Percentiles rank a stretch among this genome's conserved stretches.
Conservation (phyloP, 2,329 filamentous ascomycete species). For the Erysiphe pisi region DNA sequence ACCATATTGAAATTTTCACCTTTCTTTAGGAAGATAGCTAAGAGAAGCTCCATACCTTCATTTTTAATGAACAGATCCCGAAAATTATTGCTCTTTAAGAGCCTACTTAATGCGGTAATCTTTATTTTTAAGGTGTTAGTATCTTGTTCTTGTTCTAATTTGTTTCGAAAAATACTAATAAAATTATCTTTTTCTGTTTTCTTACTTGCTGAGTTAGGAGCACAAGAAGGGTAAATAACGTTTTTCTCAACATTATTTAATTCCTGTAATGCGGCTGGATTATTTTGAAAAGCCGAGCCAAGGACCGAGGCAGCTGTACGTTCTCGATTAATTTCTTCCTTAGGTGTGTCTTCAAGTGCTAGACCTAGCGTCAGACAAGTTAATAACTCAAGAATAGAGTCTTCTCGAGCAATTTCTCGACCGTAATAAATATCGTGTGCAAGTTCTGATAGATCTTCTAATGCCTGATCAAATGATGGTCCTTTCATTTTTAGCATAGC, state of each 20-base stretch:
- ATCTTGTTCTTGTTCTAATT: slow-evolving; percentile 33
- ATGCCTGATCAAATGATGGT: slow-evolving; percentile 34
- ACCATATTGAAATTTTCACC: slow-evolving; percentile 44
- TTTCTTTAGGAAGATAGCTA: slow-evolving; percentile 44
- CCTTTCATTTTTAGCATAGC: slow-evolving; percentile 42
- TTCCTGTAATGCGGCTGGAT: slow-evolving; percentile 48
- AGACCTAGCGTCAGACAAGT: slow-evolving; percentile 44
- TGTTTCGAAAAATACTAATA: slow-evolving; percentile 33
- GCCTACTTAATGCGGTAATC: slow-evolving; percentile 45
- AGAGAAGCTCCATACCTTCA: slow-evolving; percentile 46
- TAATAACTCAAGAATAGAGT: slow-evolving; percentile 45
- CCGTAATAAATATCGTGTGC: slow-evolving; percentile 62
- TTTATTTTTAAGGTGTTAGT: slow-evolving; percentile 36
- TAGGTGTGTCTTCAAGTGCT: slow-evolving; percentile 32
- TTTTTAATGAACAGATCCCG: slow-evolving; percentile 46
- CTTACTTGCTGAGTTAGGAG: slow-evolving; percentile 24
- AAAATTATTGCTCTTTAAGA: slow-evolving; percentile 47
- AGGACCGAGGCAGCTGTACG: slow-evolving; percentile 47
- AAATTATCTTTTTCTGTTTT: slow-evolving; percentile 30
- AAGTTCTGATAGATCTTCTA: slow-evolving; percentile 51
- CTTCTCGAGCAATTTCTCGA: slow-evolving; percentile 49
- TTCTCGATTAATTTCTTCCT: slow-evolving; percentile 32
- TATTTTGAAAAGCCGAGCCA: slow-evolving; percentile 52
- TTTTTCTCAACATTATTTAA: slow-evolving; percentile 43
- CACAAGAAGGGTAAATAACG: slow-evolving; percentile 34